These are phyloP conservation scores for Lantana camara DNA, from an alignment of 257 asterid genomes.

Conservation along the genomic window DNA sequence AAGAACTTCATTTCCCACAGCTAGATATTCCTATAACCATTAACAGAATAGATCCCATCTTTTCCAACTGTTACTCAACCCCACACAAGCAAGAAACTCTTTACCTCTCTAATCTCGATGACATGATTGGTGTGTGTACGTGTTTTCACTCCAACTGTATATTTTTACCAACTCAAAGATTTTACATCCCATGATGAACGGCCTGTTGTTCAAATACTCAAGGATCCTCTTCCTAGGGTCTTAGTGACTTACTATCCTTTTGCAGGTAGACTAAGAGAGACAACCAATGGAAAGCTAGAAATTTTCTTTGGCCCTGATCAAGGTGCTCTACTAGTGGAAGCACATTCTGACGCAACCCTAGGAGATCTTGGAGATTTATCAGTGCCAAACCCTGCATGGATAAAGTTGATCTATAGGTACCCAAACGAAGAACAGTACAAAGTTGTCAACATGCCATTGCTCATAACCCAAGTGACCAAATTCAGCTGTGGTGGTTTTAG, in stretches of 20 bases:
- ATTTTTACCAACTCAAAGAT: slow-evolving; percentile 49
- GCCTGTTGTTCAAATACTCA: slow-evolving; percentile 44
- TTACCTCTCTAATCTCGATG: slow-evolving; percentile 93
- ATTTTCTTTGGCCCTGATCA: slow-evolving; percentile 66
- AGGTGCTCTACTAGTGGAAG: slow-evolving; percentile 77
- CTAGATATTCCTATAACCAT: slow-evolving; percentile 61
- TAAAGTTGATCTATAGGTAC: slow-evolving; percentile 54
- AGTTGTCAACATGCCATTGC: slow-evolving; percentile 82
- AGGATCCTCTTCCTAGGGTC: slow-evolving; percentile 61
- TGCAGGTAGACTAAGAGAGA: slow-evolving; percentile 71
- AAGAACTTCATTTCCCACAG: slow-evolving; percentile 74
- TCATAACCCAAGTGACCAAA: slow-evolving; percentile 77
- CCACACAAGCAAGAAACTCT: slow-evolving; percentile 44
- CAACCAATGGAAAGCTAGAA: slow-evolving; percentile 67
- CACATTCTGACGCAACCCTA: slow-evolving; percentile 51
- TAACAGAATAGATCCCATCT: slow-evolving; percentile 44
- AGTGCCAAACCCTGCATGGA: slow-evolving; percentile 88
- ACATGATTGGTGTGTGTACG: slow-evolving; percentile 85
- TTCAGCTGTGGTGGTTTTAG: slow-evolving; percentile 84
- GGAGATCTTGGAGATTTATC: slow-evolving; percentile 66
- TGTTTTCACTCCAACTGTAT: slow-evolving; percentile 80
- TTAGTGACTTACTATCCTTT: slow-evolving; percentile 84
- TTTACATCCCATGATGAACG: neutral
- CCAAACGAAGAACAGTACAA: slow-evolving; percentile 72
- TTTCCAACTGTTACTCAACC: slow-evolving; percentile 39